A percentile compares a stretch with the other conserved stretches of the same genome.
Evolutionary conservation across 345 rosid genomes (phyloP).

Genomic region (Ceriops tagal): DNA sequence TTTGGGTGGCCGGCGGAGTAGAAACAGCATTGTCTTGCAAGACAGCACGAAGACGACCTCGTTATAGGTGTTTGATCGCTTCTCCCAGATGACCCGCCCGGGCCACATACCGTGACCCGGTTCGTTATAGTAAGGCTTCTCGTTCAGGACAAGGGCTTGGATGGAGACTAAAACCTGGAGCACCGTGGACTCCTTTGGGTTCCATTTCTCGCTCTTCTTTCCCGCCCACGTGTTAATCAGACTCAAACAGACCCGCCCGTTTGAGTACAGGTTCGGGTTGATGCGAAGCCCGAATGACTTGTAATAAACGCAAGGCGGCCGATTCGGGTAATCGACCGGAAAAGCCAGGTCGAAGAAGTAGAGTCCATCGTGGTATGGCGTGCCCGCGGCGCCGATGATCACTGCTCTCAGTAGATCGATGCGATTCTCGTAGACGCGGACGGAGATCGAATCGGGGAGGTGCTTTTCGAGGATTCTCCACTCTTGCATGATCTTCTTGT

Average conservation of each 20-base stretch:
- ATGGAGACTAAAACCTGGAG: constrained; percentile 55
- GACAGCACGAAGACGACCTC: constrained; percentile 36
- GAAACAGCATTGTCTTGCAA: constrained; percentile 35
- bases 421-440: constrained; percentile 51
- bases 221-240: constrained; percentile 55
- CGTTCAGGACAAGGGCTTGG: constrained; percentile 56
- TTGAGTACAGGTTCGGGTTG: constrained; percentile 54
- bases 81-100: constrained; percentile 23
- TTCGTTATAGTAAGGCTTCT: constrained; percentile 50
- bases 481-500: constrained; percentile 49
- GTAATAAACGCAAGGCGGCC: constrained; percentile 47
- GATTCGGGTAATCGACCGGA: constrained; percentile 46
- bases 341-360: constrained; percentile 61
- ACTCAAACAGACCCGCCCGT: constrained; percentile 52
- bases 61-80: constrained; percentile 29
- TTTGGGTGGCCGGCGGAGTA: constrained; percentile 34
- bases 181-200: constrained; percentile 41
- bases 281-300: constrained; percentile 44
- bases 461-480: constrained; percentile 46
- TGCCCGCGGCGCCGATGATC: constrained; percentile 49
- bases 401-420: constrained; percentile 48
- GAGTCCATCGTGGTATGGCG: constrained; percentile 65
- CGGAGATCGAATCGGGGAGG: constrained; percentile 52
- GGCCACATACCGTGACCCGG: constrained; percentile 31
- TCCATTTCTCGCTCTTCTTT: constrained; percentile 44